A percentile compares a stretch with the other conserved stretches of the same genome.
These are phyloP conservation scores for Globisporangium paroecandrum DNA, from an alignment of 352 stramenopile species.

Conservation along the genomic window DNA sequence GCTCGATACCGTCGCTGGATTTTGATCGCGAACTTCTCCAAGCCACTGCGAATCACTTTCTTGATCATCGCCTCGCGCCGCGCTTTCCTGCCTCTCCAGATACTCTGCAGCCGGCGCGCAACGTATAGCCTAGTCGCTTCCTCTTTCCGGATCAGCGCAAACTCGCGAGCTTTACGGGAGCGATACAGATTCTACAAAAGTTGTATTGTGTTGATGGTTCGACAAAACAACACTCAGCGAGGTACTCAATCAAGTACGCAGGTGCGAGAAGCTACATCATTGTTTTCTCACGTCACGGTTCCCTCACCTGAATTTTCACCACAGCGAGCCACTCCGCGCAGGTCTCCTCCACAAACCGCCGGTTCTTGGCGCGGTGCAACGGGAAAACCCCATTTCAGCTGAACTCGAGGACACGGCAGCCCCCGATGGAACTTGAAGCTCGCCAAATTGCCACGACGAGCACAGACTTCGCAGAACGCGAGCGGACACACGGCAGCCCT, in stretches of 20 bases:
- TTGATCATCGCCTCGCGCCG: slow-evolving; percentile 44
- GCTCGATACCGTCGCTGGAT: slow-evolving; percentile 72
- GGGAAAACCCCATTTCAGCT: slow-evolving; percentile 62
- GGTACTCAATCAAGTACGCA: neutral
- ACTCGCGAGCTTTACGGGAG: slow-evolving; percentile 30
- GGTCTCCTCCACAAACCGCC: slow-evolving; percentile 55
- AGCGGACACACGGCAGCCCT: slow-evolving; percentile 59
- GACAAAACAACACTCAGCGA: neutral
- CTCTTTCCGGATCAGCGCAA: slow-evolving; percentile 32
- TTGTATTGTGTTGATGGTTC: neutral
- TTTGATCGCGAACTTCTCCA: slow-evolving; percentile 48
- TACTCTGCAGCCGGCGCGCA: slow-evolving; percentile 50
- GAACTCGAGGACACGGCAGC: slow-evolving; percentile 16
- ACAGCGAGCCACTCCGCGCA: slow-evolving; percentile 52
- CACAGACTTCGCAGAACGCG: slow-evolving; percentile 59
- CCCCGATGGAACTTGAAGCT: slow-evolving; percentile 35
- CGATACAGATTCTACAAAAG: slow-evolving; percentile 57
- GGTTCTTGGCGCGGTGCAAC: slow-evolving; percentile 59
- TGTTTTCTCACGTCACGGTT: neutral
- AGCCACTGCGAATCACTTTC: slow-evolving; percentile 39
- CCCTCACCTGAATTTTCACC: slow-evolving; percentile 49
- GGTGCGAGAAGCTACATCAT: neutral
- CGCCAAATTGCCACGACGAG: slow-evolving; percentile 62
- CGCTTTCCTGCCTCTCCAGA: slow-evolving; percentile 55
- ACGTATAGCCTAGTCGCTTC: slow-evolving; percentile 39